phyloP scores from a whole-genome alignment of 805 yeast genomes.

The Yarrowia sp. region DNA sequence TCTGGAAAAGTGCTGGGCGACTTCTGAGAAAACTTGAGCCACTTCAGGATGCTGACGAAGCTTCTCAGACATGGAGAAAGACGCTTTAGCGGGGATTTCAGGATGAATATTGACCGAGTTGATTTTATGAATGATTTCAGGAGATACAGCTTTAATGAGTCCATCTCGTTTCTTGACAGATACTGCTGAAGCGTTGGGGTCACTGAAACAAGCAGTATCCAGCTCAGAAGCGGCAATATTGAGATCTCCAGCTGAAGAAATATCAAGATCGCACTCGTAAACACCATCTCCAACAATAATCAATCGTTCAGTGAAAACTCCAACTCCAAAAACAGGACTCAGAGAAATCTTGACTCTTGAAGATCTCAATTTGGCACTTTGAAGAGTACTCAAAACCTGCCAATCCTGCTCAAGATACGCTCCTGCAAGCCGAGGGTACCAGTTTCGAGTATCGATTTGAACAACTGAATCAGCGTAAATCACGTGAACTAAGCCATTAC shows the following conservation, averaged over 20 bases:
- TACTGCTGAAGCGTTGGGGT: neutral
- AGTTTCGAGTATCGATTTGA: constrained; percentile 12
- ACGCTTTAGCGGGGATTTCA: neutral
- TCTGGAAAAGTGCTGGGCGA: constrained; percentile 32
- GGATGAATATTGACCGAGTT: constrained; percentile 1
- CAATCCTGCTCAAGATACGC: constrained; percentile 4
- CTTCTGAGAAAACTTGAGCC: constrained; percentile 33
- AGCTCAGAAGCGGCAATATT: neutral
- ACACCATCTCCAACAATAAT: neutral
- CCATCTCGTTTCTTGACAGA: neutral
- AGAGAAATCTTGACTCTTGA: neutral
- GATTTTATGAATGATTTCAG: neutral
- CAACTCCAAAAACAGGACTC: neutral
- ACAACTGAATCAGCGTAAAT: neutral
- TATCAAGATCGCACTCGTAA: constrained; percentile 2
- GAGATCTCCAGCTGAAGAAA: constrained; percentile 5
- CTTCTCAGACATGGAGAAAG: constrained; percentile 30
- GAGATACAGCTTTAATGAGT: neutral
- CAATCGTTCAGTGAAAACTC: neutral
- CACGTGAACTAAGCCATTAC: constrained; percentile 1
- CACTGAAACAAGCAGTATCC: neutral
- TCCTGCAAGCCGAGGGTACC: constrained; percentile 1
- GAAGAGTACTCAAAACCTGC: neutral
- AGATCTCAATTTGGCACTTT: neutral
- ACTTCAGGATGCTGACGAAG: constrained; percentile 33